These are phyloP conservation scores for Glutinoglossum americanum DNA, from an alignment of 495 filamentous ascomycete species.

Conservation along the genomic window DNA sequence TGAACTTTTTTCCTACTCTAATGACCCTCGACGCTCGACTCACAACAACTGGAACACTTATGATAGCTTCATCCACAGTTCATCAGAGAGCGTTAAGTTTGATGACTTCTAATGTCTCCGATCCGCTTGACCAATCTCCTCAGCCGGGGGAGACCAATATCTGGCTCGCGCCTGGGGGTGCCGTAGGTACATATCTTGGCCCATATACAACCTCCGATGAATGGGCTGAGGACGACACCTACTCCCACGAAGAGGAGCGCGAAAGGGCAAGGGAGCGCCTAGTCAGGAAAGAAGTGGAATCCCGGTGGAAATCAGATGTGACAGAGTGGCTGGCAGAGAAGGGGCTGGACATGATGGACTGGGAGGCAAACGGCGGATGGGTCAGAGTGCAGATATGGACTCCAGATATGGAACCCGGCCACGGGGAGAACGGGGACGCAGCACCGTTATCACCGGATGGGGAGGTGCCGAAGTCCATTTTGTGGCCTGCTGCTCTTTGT, in stretches of 20 bases:
- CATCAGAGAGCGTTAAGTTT: not conserved
- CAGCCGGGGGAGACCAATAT: not conserved
- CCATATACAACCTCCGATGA: not conserved
- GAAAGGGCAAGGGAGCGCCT: not conserved
- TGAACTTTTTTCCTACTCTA: not conserved
- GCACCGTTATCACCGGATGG: not conserved
- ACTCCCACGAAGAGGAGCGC: not conserved
- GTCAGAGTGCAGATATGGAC: conserved; percentile 1
- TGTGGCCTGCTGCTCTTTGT: conserved; percentile 4
- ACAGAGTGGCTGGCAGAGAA: conserved; percentile 3
- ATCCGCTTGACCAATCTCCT: not conserved
- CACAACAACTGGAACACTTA: conserved; percentile 5
- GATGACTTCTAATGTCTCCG: not conserved
- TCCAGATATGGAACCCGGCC: not conserved
- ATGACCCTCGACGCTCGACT: conserved; percentile 5
- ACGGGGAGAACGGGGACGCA: not conserved
- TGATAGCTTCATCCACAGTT: conserved; percentile 1
- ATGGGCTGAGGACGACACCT: not conserved
- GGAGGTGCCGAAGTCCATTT: not conserved
- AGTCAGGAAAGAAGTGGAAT: not conserved
- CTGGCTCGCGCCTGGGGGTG: conserved; percentile 6
- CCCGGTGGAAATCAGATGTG: conserved; percentile 4
- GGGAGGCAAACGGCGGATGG: conserved; percentile 1
- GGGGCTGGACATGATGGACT: not conserved
- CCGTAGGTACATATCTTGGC: not conserved